Conservation (phyloP, 2,329 filamentous ascomycete genomes). For the Aspergillus udagawae region DNA sequence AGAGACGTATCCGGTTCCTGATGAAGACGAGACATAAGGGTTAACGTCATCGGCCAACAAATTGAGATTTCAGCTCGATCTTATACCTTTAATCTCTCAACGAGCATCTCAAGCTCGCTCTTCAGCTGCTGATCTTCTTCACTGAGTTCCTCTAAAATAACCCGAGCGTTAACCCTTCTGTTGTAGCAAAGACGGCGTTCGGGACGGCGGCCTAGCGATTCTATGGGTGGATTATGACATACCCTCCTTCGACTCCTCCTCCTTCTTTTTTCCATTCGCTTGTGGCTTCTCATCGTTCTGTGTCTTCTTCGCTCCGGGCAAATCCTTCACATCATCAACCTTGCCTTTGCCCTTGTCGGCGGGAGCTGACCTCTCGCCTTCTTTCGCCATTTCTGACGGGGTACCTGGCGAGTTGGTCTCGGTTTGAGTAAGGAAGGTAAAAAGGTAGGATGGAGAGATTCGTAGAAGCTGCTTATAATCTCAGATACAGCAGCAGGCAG, state of each 20-base stretch:
- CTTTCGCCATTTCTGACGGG: slow-evolving; percentile 73
- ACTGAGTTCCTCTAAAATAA: slow-evolving; percentile 76
- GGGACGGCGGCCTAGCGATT: slow-evolving; percentile 8
- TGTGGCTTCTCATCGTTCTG: slow-evolving; percentile 67
- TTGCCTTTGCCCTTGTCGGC: slow-evolving; percentile 97
- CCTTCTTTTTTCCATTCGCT: slow-evolving; percentile 69
- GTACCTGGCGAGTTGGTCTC: slow-evolving; percentile 28
- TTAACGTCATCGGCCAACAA: slow-evolving; percentile 23
- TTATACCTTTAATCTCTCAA: slow-evolving; percentile 82
- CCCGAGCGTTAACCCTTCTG: slow-evolving; percentile 23
- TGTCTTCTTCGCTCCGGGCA: slow-evolving; percentile 49
- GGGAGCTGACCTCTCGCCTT: slow-evolving; percentile 78
- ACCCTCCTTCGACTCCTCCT: slow-evolving; percentile 63
- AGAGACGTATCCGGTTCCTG: slow-evolving; percentile 82
- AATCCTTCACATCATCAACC: slow-evolving; percentile 64
- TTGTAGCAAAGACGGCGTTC: slow-evolving; percentile 32
- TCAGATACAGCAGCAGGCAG: slow-evolving; percentile 10
- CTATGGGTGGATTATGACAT: slow-evolving; percentile 22
- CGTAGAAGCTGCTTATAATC: slow-evolving; percentile 7
- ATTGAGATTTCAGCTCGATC: slow-evolving; percentile 7
- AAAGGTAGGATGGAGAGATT: slow-evolving; percentile 1
- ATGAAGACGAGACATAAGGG: slow-evolving; percentile 10
- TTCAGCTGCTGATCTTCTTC: slow-evolving; percentile 99
- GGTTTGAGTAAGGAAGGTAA: slow-evolving; percentile 6
- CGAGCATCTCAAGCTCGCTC: slow-evolving; percentile 95